Conservation (phyloP, 768 basidiomycete species). For the Russula vinacea region DNA sequence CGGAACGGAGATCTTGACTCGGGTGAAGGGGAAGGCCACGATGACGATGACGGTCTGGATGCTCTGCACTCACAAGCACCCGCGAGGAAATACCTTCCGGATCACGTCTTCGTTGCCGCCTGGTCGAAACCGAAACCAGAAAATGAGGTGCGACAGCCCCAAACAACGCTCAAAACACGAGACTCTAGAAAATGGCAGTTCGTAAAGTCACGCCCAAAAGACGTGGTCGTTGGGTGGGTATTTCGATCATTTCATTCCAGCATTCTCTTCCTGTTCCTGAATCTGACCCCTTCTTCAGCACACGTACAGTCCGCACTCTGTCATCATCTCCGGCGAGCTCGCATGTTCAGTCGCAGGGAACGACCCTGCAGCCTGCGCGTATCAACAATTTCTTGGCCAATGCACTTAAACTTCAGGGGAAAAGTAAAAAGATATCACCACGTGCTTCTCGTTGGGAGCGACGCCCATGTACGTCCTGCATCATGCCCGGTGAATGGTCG, state of each 20-base stretch:
- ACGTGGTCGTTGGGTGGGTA: conserved; percentile 29
- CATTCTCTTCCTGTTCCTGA: conserved; percentile 9
- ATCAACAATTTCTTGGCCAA: conserved; percentile 23
- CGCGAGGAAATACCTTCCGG: conserved; percentile 28
- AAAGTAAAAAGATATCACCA: conserved; percentile 3
- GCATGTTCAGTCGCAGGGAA: conserved; percentile 1
- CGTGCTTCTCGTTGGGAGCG: conserved; percentile 25
- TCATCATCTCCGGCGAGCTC: conserved; percentile 15
- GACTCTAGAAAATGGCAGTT: conserved; percentile 5
- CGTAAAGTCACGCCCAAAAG: conserved; percentile 18
- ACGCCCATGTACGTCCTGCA: conserved; percentile 25
- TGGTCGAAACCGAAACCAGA: conserved; percentile 8
- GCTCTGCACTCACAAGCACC: neutral
- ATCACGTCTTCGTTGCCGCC: conserved; percentile 27
- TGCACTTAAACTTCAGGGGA: conserved; percentile 12
- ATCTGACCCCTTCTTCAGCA: conserved; percentile 16
- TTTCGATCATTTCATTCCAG: neutral
- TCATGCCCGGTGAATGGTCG: neutral
- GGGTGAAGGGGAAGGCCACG: neutral
- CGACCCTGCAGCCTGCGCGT: conserved; percentile 15
- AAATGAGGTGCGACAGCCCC: conserved; percentile 3
- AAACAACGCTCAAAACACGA: conserved; percentile 14
- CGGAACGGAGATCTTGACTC: neutral
- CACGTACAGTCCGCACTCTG: conserved; percentile 27
- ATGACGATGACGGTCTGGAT: conserved; percentile 5